These are phyloP conservation scores for Rugonectria rugulosa DNA, from an alignment of 2,329 filamentous ascomycete genomes.

Conservation along the genomic window DNA sequence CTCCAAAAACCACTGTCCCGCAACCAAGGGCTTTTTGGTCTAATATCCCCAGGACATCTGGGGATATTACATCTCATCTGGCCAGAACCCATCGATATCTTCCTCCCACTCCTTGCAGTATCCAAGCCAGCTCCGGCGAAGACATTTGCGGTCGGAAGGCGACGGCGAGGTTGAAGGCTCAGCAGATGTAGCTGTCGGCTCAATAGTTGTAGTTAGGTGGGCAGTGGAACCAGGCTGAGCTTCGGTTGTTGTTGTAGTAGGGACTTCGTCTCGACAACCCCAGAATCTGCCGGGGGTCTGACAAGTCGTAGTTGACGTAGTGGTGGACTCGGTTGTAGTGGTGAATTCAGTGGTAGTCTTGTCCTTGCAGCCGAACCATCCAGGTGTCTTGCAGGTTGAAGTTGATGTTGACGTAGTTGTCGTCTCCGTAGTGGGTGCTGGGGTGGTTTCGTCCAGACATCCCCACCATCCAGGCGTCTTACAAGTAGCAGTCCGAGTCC, in stretches of 20 bases:
- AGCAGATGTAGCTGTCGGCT: conserved; percentile 42
- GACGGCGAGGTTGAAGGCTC: conserved; percentile 33
- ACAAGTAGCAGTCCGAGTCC: conserved; percentile 86
- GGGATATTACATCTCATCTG: conserved; percentile 42
- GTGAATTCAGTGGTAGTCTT: conserved; percentile 44
- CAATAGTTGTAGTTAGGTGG: conserved; percentile 39
- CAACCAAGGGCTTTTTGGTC: too few species aligned
- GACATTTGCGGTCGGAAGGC: conserved; percentile 43
- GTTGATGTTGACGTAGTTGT: conserved; percentile 56
- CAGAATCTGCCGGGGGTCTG: conserved; percentile 63
- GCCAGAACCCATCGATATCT: conserved; percentile 34
- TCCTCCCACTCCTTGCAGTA: conserved; percentile 49
- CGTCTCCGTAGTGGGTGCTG: conserved; percentile 48
- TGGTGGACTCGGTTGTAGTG: conserved; percentile 44
- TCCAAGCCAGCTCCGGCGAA: conserved; percentile 51
- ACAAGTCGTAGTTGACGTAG: conserved; percentile 48
- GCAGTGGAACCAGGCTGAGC: conserved; percentile 42
- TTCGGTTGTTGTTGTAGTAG: conserved; percentile 44
- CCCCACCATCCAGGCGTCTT: conserved; percentile 95
- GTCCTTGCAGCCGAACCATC: conserved; percentile 73
- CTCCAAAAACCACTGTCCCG: too few species aligned
- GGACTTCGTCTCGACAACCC: conserved; percentile 59
- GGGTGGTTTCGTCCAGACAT: conserved; percentile 72
- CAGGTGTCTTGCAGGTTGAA: conserved; percentile 68
- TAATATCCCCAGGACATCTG: neutral